Base-by-base conservation (phyloP, 306 rosid genomes). In the Rosa chinensis region DNA sequence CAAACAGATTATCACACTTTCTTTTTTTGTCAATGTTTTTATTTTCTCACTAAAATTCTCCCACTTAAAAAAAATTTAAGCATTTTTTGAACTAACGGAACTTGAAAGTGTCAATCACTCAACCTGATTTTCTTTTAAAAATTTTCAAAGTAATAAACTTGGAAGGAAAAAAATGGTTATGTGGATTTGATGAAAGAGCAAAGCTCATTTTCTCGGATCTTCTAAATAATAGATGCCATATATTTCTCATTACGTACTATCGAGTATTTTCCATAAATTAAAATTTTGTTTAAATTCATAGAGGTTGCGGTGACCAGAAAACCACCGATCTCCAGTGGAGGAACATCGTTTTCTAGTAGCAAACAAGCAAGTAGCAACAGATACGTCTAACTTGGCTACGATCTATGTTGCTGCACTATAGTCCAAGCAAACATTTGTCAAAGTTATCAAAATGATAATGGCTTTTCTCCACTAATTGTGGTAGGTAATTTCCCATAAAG, bases 391-490 rank as follows among this genome's bases (percentile, higher is more conserved):
- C 71, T 39, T 58, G 55, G 55, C 13, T 43, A 21, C 55, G 63
- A 25, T 56, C 28, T 25, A 10, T 12, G 20, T 59, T 42, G 68
- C 58, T 53, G 77, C 66, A 73, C 50, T 73, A 73, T 55, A 47
- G 62, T 76, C 79, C 79, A 47, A 76, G 53, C 76, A 45, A 10
- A 18, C 48, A 35, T n/a, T 17, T 63, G 20, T 63, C 79, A 6
- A 68, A 53, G 76, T 69, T 53, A 45, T 37, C 71, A 64, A 76
- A 61, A 7, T n/a, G 78, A 64, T 44, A 16, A 58, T 56, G 44
- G 18, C 58, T 61, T 73, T 64, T 74, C 59, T 44, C 85, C 82
- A 78, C 67, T 32, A 73, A 70, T 23, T 58, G 62, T 47, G 70
- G 72, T 73, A 6, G 55, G 66, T 73, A 61, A 72, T 56, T 69